These are phyloP conservation scores for Vitellaria paradoxa DNA, from an alignment of 179 eudicot genomes.

Conservation along the genomic window DNA sequence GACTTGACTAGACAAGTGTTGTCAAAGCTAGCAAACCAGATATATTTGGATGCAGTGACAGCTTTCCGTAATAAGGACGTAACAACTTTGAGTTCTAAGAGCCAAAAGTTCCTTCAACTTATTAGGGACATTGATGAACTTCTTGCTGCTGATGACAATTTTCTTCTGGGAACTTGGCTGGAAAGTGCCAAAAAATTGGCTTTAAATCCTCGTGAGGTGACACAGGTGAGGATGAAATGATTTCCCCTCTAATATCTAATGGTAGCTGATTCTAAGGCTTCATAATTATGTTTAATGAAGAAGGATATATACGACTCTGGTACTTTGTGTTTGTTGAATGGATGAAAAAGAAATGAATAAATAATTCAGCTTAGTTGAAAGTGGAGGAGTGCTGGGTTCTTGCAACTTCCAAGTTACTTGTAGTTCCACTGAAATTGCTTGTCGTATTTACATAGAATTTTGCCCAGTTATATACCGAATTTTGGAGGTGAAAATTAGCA, in stretches of 20 bases:
- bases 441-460: not conserved
- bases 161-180: conserved; percentile 91
- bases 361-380: not conserved
- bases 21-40: conserved; percentile 87
- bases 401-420: not conserved
- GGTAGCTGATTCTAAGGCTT: not conserved
- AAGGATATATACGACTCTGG: too few relatives aligned
- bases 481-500: too few relatives aligned
- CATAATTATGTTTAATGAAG: not conserved
- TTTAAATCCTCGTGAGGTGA: conserved; percentile 54
- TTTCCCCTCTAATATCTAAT: not conserved
- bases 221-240: conserved; percentile 51
- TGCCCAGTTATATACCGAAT: not conserved
- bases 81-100: conserved; percentile 39
- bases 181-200: conserved; percentile 86
- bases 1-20: conserved; percentile 93
- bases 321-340: not conserved
- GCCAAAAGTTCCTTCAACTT: conserved; percentile 58
- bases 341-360: not conserved
- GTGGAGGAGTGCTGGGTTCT: conserved; percentile 1
- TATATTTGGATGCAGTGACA: conserved; percentile 67
- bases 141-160: conserved; percentile 89
- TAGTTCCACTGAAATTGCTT: not conserved
- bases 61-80: conserved; percentile 61
- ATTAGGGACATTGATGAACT: conserved; percentile 77